phyloP scores from a whole-genome alignment of 768 basidiomycete genomes.

The Exsudoporus frostii region DNA sequence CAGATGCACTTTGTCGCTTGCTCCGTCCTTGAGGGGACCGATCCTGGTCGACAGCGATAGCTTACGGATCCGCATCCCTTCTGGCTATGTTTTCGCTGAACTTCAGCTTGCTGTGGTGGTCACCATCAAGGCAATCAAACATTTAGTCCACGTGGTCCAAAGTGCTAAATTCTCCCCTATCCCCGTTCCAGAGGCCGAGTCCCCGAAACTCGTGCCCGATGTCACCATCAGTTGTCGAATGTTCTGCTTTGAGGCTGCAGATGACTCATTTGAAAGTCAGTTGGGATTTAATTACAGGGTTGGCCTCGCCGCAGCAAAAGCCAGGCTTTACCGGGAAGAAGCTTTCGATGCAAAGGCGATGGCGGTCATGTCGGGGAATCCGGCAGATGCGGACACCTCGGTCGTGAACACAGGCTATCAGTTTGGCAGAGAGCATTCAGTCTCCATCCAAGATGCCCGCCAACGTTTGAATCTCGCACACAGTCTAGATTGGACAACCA shows the following conservation, averaged over 20 bases:
- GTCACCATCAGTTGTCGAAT: conserved; percentile 56
- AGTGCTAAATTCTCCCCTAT: conserved; percentile 51
- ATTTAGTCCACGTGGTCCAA: conserved; percentile 57
- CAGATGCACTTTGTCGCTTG: conserved; percentile 43
- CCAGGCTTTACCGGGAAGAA: conserved; percentile 70
- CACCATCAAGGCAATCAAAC: conserved; percentile 69
- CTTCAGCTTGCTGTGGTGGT: conserved; percentile 69
- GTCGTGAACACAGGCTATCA: conserved; percentile 55
- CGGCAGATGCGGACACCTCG: conserved; percentile 30
- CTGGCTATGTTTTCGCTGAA: conserved; percentile 70
- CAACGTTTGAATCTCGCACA: conserved; percentile 66
- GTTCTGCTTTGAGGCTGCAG: conserved; percentile 73
- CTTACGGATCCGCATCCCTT: conserved; percentile 74
- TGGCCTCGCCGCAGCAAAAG: conserved; percentile 67
- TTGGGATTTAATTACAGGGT: conserved; percentile 72
- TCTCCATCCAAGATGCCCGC: conserved; percentile 70
- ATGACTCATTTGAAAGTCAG: conserved; percentile 79
- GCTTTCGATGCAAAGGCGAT: conserved; percentile 78
- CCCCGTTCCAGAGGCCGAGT: conserved; percentile 65
- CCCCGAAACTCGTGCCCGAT: conserved; percentile 66
- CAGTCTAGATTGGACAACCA: conserved; percentile 67
- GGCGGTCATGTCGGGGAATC: conserved; percentile 43
- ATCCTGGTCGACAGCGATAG: conserved; percentile 60
- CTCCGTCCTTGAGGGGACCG: conserved; percentile 30
- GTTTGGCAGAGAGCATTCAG: conserved; percentile 61